These are phyloP conservation scores for Ceratobasidium sp. DNA, from an alignment of 1,284 basidiomycete genomes.

Conservation along the genomic window DNA sequence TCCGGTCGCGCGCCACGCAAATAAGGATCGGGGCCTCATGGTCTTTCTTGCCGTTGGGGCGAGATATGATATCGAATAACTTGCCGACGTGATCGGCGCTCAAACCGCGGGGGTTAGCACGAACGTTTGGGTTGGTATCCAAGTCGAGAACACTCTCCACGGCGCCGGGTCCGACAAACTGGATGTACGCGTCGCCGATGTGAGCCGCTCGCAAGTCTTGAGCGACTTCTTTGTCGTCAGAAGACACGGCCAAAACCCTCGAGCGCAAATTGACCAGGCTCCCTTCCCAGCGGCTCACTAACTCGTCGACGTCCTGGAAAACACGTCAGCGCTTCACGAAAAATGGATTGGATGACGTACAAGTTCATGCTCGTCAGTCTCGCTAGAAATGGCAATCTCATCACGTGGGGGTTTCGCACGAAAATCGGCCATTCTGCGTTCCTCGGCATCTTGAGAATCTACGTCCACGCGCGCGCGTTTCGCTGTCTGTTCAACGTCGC, in stretches of 20 bases:
- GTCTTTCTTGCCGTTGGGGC: background rate
- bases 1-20: background rate
- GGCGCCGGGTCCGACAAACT: background rate
- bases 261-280: background rate
- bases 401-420: too few species aligned
- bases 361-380: too few species aligned
- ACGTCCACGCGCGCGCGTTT: too few species aligned
- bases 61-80: background rate
- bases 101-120: background rate
- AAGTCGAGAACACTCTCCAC: background rate
- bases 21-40: constrained; percentile 1
- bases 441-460: too few species aligned
- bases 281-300: background rate
- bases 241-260: background rate
- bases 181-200: background rate
- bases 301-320: background rate
- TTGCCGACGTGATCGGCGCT: background rate
- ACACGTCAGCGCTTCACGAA: too few species aligned
- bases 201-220: background rate
- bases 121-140: background rate
- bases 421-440: too few species aligned
- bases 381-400: too few species aligned
- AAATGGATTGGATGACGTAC: too few species aligned
- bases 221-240: background rate
- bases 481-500: too few species aligned